phyloP scores from a whole-genome alignment of 305 asterid species.

The Fraxinus ornus region DNA sequence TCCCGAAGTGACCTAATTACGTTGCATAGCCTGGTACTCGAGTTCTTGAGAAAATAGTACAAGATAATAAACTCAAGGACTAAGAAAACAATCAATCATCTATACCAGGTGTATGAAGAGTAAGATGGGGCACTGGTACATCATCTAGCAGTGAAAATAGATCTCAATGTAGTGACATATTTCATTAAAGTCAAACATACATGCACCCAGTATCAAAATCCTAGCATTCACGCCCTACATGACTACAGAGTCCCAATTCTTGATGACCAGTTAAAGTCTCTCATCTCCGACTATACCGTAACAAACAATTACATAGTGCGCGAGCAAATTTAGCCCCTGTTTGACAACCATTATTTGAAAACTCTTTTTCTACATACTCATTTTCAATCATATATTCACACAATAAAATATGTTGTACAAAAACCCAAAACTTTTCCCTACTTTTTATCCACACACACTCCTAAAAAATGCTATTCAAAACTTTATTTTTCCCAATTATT shows the following conservation, averaged over 20 bases:
- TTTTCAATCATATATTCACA: neutral
- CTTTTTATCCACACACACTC: too few relatives aligned
- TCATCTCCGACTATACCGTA: neutral
- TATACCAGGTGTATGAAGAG: neutral
- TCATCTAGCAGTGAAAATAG: constrained; percentile 19
- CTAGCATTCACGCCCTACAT: neutral
- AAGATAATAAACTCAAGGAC: constrained; percentile 5
- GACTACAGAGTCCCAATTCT: constrained; percentile 2
- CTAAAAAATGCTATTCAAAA: neutral
- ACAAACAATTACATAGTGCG: neutral
- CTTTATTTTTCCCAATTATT: neutral
- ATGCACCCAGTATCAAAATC: neutral
- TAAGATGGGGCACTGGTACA: neutral
- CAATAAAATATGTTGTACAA: too few relatives aligned
- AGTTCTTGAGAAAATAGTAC: constrained; percentile 12
- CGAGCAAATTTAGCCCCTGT: neutral
- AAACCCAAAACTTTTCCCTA: too few relatives aligned
- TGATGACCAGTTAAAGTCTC: constrained; percentile 9
- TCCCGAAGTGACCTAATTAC: neutral
- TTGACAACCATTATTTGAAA: neutral
- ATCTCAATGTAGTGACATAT: constrained; percentile 12
- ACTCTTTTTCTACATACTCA: neutral
- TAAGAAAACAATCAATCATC: neutral
- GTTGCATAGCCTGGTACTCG: neutral
- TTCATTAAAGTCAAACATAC: neutral